phyloP scores from a whole-genome alignment of 441 rosid genomes.

The Corymbia calophylla region DNA sequence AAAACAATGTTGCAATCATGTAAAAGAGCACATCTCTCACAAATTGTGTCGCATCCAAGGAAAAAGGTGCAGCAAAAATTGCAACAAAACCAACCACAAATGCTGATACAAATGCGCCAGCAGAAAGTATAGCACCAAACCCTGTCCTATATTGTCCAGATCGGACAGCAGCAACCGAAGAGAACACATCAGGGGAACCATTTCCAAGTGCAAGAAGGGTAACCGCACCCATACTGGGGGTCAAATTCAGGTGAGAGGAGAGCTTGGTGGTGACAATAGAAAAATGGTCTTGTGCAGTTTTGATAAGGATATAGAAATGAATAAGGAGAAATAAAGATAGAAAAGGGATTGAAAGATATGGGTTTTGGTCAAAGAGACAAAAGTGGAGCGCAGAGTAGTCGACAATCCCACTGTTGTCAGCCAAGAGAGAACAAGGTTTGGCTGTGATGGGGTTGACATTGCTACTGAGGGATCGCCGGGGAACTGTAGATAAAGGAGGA shows the following conservation, averaged over 20 bases:
- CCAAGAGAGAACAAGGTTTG: slow-evolving; percentile 11
- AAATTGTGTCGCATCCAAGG: slow-evolving; percentile 59
- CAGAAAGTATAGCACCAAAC: slow-evolving; percentile 86
- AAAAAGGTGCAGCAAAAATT: slow-evolving; percentile 79
- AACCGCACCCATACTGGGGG: slow-evolving; percentile 90
- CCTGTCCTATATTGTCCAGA: slow-evolving; percentile 85
- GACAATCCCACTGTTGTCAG: slow-evolving; percentile 33
- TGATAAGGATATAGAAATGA: slow-evolving; percentile 81
- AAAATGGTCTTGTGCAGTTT: slow-evolving; percentile 93
- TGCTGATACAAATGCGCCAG: slow-evolving; percentile 87
- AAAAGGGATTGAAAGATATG: slow-evolving; percentile 39
- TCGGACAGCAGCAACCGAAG: slow-evolving; percentile 79
- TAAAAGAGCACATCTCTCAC: slow-evolving; percentile 84
- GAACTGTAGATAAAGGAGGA: not conserved
- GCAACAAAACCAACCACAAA: slow-evolving; percentile 94
- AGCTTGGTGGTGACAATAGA: slow-evolving; percentile 84
- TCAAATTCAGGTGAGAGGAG: slow-evolving; percentile 53
- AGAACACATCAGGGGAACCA: slow-evolving; percentile 92
- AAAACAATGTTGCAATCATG: slow-evolving; percentile 51
- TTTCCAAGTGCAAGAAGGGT: slow-evolving; percentile 92
- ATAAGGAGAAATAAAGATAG: slow-evolving; percentile 59
- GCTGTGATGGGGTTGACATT: not conserved
- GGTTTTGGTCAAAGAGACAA: slow-evolving; percentile 41
- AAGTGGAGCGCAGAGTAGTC: slow-evolving; percentile 57
- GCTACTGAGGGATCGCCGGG: not conserved